phyloP scores from a whole-genome alignment of 176 grass and related monocot genomes.

The Metroxylon sagu region DNA sequence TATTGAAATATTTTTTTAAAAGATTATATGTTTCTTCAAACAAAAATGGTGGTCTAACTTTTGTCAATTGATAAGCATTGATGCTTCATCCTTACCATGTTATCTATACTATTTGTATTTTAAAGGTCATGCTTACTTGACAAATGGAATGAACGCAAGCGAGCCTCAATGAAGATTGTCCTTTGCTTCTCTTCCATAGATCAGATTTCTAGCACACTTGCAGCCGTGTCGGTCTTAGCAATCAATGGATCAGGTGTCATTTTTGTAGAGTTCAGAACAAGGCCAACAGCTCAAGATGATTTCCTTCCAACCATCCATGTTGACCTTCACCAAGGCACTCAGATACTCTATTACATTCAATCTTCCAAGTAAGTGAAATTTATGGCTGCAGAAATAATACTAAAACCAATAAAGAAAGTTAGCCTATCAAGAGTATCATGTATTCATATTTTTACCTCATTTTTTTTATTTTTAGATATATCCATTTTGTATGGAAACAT shows the following conservation, averaged over 20 bases:
- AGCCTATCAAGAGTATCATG: too few relatives aligned
- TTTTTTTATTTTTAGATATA: too few relatives aligned
- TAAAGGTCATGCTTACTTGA: constrained; percentile 45
- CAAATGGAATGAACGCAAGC: constrained; percentile 21
- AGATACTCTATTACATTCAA: constrained; percentile 74
- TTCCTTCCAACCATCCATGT: constrained; percentile 62
- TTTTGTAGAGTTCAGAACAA: constrained; percentile 47
- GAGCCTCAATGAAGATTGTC: constrained; percentile 43
- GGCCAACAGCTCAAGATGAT: constrained; percentile 45
- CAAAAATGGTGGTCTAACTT: too few relatives aligned
- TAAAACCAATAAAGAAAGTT: too few relatives aligned
- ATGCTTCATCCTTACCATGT: too few relatives aligned
- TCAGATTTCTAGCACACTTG: constrained; percentile 33
- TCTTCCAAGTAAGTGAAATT: constrained; percentile 21
- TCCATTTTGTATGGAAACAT: too few relatives aligned
- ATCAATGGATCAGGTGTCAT: constrained; percentile 56
- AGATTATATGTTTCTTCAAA: too few relatives aligned
- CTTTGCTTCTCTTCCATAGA: constrained; percentile 60
- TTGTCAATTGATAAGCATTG: too few relatives aligned
- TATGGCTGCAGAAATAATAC: too few relatives aligned
- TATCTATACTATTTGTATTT: not conserved
- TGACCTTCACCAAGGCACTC: constrained; percentile 57
- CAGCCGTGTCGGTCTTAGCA: constrained; percentile 44
- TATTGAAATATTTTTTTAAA: too few relatives aligned
- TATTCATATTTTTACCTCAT: too few relatives aligned